Conservation (phyloP, 805 yeast genomes). For the Kuraishia floccosa region DNA sequence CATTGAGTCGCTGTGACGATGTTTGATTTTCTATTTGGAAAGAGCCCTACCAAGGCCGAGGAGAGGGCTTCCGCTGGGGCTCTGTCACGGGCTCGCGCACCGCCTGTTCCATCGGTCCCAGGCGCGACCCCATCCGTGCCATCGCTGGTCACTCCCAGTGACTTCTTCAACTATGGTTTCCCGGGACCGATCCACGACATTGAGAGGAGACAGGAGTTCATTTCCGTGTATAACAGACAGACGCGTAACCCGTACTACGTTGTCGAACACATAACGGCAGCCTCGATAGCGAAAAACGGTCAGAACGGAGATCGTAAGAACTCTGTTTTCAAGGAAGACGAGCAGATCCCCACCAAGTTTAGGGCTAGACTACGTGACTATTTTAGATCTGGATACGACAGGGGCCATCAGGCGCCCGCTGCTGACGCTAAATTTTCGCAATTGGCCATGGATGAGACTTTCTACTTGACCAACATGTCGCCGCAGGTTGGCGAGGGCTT, state of each 20-base stretch:
- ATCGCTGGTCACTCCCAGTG: conserved; percentile 53
- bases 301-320: conserved; percentile 63
- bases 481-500: conserved; percentile 98
- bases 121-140: conserved; percentile 15
- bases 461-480: conserved; percentile 78
- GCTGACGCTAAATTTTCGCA: conserved; percentile 92
- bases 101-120: conserved; percentile 5
- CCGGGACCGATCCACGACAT: conserved; percentile 94
- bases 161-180: conserved; percentile 81
- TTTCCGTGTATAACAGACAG: conserved; percentile 78
- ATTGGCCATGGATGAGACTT: conserved; percentile 91
- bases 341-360: conserved; percentile 61
- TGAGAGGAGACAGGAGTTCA: conserved; percentile 60
- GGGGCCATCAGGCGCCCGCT: conserved; percentile 98
- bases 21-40: neutral
- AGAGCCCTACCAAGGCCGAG: too few species aligned
- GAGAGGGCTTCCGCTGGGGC: conserved; percentile 1
- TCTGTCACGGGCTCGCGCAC: conserved; percentile 4
- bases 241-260: conserved; percentile 80
- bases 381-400: conserved; percentile 90
- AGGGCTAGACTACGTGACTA: conserved; percentile 74
- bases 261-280: conserved; percentile 76
- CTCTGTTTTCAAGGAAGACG: conserved; percentile 83
- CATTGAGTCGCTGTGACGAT: conserved; percentile 10
- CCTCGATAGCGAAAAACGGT: conserved; percentile 39